phyloP scores from a whole-genome alignment of 2,329 filamentous ascomycete genomes.

The Trichocomaceae sp. region DNA sequence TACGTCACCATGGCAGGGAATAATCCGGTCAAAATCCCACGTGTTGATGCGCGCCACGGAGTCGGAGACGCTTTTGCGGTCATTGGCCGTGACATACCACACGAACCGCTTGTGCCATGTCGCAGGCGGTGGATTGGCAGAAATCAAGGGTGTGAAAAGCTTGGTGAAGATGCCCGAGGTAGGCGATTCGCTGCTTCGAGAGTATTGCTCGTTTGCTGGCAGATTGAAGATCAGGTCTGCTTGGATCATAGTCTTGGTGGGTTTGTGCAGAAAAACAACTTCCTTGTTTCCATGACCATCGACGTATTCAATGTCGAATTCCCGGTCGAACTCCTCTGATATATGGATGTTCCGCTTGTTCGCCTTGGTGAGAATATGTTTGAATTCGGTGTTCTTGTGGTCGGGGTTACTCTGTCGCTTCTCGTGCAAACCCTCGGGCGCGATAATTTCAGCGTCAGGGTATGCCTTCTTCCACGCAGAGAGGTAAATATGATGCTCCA shows the following conservation, averaged over 20 bases:
- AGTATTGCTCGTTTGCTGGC: constrained; percentile 80
- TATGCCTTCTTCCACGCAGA: constrained; percentile 75
- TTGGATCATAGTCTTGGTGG: constrained; percentile 71
- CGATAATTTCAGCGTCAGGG: constrained; percentile 72
- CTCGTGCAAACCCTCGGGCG: constrained; percentile 72
- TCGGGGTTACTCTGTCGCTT: constrained; percentile 61
- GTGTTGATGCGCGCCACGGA: constrained; percentile 61
- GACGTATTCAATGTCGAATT: constrained; percentile 83
- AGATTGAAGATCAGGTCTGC: constrained; percentile 91
- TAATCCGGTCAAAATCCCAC: constrained; percentile 80
- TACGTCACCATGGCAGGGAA: constrained; percentile 91
- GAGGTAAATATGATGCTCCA: constrained; percentile 93
- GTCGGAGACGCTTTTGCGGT: constrained; percentile 63
- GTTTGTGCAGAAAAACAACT: constrained; percentile 78
- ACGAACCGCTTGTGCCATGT: constrained; percentile 71
- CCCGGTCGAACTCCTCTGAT: constrained; percentile 70
- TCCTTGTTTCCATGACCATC: constrained; percentile 76
- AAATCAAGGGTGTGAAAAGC: constrained; percentile 52
- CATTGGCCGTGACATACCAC: constrained; percentile 63
- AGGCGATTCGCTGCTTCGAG: constrained; percentile 47
- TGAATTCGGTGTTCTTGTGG: constrained; percentile 56
- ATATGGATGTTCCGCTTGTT: constrained; percentile 51
- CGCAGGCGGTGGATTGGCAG: constrained; percentile 48
- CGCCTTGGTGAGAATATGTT: constrained; percentile 58
- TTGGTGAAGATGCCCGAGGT: constrained; percentile 54